A percentile compares a stretch with the other conserved stretches of the same genome.
Conservation (phyloP, 345 rosid species). For the Alliaria petiolata region DNA sequence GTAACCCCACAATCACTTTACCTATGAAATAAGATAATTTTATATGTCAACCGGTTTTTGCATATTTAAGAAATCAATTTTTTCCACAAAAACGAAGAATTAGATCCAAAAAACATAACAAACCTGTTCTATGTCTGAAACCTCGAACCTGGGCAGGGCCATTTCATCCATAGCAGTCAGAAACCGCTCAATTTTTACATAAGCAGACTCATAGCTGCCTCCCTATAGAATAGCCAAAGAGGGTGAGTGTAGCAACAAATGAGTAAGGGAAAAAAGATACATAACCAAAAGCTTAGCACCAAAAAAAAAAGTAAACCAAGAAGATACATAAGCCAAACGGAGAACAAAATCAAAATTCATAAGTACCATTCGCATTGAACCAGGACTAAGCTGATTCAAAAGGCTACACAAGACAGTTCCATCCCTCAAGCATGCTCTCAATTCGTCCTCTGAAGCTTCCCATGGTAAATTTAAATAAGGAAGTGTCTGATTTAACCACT, state of each 20-base stretch:
- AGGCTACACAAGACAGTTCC: slow-evolving; percentile 64
- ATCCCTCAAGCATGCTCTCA: slow-evolving; percentile 59
- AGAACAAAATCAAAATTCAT: slow-evolving; percentile 1
- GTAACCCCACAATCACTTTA: neutral
- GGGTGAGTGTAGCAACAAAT: slow-evolving; percentile 2
- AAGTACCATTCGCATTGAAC: slow-evolving; percentile 44
- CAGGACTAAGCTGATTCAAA: slow-evolving; percentile 58
- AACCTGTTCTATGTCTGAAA: slow-evolving; percentile 80
- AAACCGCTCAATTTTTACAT: slow-evolving; percentile 55
- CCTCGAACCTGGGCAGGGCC: slow-evolving; percentile 63
- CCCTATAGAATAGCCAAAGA: slow-evolving; percentile 39
- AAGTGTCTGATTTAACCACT: slow-evolving; percentile 61
- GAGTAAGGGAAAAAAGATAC: neutral
- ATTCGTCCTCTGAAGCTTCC: slow-evolving; percentile 64
- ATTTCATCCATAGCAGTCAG: slow-evolving; percentile 56
- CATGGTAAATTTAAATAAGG: slow-evolving; percentile 53
- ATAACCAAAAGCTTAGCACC: neutral
- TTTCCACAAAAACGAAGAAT: neutral
- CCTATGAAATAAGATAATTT: neutral
- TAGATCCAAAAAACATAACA: slow-evolving; percentile 6
- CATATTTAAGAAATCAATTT: neutral
- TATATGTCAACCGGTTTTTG: neutral
- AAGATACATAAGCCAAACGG: neutral
- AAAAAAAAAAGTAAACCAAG: neutral
- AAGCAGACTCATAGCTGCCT: slow-evolving; percentile 34